phyloP scores from a whole-genome alignment of 1,284 basidiomycete species.

The Apiotrichum sp. region DNA sequence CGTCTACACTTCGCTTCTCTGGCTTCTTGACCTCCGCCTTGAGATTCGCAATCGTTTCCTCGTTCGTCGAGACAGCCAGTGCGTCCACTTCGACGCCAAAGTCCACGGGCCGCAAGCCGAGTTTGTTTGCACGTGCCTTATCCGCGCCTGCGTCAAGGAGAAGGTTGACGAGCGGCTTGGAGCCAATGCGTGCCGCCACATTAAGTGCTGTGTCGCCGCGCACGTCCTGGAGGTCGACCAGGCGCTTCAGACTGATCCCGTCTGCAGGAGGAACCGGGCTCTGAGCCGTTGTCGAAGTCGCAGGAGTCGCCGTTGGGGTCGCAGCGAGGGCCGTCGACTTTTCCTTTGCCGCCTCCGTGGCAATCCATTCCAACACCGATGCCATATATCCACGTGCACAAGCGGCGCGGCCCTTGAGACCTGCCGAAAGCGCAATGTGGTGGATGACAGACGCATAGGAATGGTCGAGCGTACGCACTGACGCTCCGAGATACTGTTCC shows the following conservation, averaged over 20 bases:
- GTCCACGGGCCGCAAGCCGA: constrained; percentile 86
- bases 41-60: constrained; percentile 65
- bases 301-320: constrained; percentile 39
- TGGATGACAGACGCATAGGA: constrained; percentile 88
- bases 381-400: constrained; percentile 90
- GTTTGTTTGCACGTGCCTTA: constrained; percentile 81
- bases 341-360: constrained; percentile 34
- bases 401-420: constrained; percentile 76
- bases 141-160: constrained; percentile 92
- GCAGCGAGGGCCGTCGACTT: constrained; percentile 1
- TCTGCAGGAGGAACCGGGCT: constrained; percentile 7
- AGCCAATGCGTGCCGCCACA: constrained; percentile 90
- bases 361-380: constrained; percentile 77
- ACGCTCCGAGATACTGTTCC: constrained; percentile 50
- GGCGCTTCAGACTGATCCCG: constrained; percentile 54
- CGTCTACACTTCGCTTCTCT: constrained; percentile 80
- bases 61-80: constrained; percentile 57
- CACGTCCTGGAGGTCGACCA: constrained; percentile 90
- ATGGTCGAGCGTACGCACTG: constrained; percentile 84
- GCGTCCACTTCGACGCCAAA: constrained; percentile 82
- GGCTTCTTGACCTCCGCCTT: constrained; percentile 65
- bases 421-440: constrained; percentile 85
- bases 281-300: constrained; percentile 23
- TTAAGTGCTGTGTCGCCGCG: constrained; percentile 96
- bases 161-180: constrained; percentile 76